Base-by-base conservation (phyloP, 1,139 yeast species). In the Candida dubliniensis region DNA sequence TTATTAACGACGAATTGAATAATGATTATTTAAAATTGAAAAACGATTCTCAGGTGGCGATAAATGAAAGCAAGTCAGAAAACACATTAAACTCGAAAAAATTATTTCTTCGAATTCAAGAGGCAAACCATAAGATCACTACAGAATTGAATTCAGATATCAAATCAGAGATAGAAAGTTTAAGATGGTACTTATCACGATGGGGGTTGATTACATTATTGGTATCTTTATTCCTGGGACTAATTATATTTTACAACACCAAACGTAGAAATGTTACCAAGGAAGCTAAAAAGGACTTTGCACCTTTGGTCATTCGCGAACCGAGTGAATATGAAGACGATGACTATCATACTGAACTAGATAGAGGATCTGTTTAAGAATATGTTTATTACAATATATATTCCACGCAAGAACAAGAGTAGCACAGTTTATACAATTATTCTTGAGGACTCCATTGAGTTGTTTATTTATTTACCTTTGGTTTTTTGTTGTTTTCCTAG, bases 121-220 rank as follows among this genome's bases (percentile, higher is more conserved):
- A 88, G 57, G 77, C 95, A 39, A 85, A 87, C 53, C 91, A 90
- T 64, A 84, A 88, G 55, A 91, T 93, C 47, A 81, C 89, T 18
- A 87, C 95, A 6, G 89, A 87, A 54, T 76, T 93, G 53, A 81
- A 84, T 47, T 83, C 95, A 33, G 93, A 87, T 14, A 78, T 90
- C 64, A 81, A 89, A 59, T 84, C 93, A 0, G 95, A 89, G 48
- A 87, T 90, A 49, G 99, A 93, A 63, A 81, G 84, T 48, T 74
- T 91, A 50, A 74, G 98, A 56, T 93, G 99, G 99, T 91, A 89
- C 61, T 81, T 93, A 37, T 90, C 97, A 4, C 74, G 97, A 47
- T 81, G 95, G 64, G 97, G 98, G 27, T 68, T 87, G 30, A 68
- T 84, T 31, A 83, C 88, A 6, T 82, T 86, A 36, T 57, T 74